A percentile compares a stretch with the other conserved stretches of the same genome.
Evolutionary conservation across 2,329 filamentous ascomycete species (phyloP).

Genomic region (Chalaropsis thielavioides): DNA sequence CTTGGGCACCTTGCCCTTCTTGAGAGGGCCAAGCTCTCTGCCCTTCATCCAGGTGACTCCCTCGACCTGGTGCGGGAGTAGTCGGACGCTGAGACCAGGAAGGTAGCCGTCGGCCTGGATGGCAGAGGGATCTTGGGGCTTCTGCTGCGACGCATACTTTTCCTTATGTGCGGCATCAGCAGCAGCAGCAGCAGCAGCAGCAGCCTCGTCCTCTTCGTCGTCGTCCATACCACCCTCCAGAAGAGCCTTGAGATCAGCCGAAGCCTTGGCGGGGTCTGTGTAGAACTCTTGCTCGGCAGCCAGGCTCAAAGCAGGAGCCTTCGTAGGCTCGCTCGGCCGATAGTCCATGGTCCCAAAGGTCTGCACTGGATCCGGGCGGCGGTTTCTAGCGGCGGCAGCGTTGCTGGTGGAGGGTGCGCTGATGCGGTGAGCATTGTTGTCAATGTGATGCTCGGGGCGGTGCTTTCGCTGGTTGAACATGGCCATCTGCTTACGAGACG

Average conservation of each 20-base stretch:
- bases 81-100: conserved; percentile 70
- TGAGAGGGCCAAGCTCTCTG: conserved; percentile 74
- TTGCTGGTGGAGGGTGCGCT: conserved; percentile 14
- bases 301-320: conserved; percentile 13
- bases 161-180: neutral
- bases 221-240: conserved; percentile 70
- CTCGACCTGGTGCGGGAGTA: conserved; percentile 87
- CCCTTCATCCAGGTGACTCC: conserved; percentile 92
- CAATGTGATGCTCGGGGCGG: conserved; percentile 43
- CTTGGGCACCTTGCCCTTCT: conserved; percentile 68
- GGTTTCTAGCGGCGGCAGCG: conserved; percentile 20
- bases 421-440: conserved; percentile 33
- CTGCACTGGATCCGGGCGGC: conserved; percentile 19
- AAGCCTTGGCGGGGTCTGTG: conserved; percentile 56
- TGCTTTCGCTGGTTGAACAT: conserved; percentile 41
- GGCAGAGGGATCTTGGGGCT: conserved; percentile 1
- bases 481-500: conserved; percentile 41
- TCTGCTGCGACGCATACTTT: neutral
- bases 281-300: conserved; percentile 37
- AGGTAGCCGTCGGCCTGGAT: conserved; percentile 31
- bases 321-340: conserved; percentile 8
- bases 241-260: conserved; percentile 65
- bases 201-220: conserved; percentile 34
- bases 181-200: neutral
- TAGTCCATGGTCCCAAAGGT: conserved; percentile 16